A percentile compares a stretch with the other conserved stretches of the same genome.
Conservation (phyloP, 1,284 basidiomycete genomes). For the Cutaneotrichosporon sp. region DNA sequence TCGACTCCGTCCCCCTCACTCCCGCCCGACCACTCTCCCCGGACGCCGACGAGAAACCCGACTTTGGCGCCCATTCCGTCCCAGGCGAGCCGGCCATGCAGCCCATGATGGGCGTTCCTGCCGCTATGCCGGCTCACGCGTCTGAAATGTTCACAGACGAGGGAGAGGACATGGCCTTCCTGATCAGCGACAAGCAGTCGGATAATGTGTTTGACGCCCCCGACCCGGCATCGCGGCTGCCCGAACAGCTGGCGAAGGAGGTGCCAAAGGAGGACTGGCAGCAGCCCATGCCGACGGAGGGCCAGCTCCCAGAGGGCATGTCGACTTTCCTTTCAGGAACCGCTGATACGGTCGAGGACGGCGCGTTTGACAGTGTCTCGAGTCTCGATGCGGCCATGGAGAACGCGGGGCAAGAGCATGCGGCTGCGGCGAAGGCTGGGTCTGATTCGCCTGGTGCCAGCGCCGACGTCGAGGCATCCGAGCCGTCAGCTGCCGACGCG, state of each 20-base stretch:
- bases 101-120: conserved; percentile 4
- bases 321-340: background rate
- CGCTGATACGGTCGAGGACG: conserved; percentile 7
- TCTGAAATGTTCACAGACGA: conserved; percentile 10
- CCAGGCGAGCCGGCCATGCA: too few relatives aligned
- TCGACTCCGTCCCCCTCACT: too few relatives aligned
- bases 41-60: conserved; percentile 14
- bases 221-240: background rate
- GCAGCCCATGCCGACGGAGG: background rate
- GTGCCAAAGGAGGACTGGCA: background rate
- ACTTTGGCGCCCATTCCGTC: conserved; percentile 1
- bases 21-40: too few relatives aligned
- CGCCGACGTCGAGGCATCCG: background rate
- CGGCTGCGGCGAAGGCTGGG: background rate
- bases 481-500: too few relatives aligned
- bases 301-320: background rate
- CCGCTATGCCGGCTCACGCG: conserved; percentile 2
- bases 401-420: conserved; percentile 2
- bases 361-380: conserved; percentile 8
- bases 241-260: background rate
- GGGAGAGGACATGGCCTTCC: conserved; percentile 4
- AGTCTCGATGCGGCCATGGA: conserved; percentile 10
- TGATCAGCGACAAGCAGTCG: conserved; percentile 1
- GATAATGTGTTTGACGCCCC: conserved; percentile 5
- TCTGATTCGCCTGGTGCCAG: too few relatives aligned